A percentile compares a stretch with the other conserved stretches of the same genome.
phyloP scores from a whole-genome alignment of 192 early-diverging fungal species.

The Backusella psychrophila region DNA sequence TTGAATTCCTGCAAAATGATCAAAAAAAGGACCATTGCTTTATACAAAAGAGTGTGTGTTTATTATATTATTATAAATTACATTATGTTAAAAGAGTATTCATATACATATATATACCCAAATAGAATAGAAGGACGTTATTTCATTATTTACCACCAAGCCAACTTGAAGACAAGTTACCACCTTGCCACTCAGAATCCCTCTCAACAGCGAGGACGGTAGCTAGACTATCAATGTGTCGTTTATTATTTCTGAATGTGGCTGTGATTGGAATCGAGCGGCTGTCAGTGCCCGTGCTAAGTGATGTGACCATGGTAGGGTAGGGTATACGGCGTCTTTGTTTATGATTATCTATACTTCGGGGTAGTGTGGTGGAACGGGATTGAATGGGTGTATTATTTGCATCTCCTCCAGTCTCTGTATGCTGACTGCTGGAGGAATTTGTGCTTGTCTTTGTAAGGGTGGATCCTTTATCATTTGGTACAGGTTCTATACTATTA shows the following conservation, averaged over 20 bases:
- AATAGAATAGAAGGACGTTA: not conserved
- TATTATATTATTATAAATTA: too few relatives aligned
- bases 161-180: conserved; percentile 19
- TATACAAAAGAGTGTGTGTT: too few relatives aligned
- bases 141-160: conserved; percentile 9
- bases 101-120: not conserved
- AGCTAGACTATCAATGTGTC: not conserved
- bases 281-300: conserved; percentile 9
- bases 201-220: not conserved
- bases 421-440: not conserved
- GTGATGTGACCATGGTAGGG: not conserved
- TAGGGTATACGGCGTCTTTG: not conserved
- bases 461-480: not conserved
- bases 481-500: not conserved
- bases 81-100: not conserved
- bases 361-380: not conserved
- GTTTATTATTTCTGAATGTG: not conserved
- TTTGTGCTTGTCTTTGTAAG: not conserved
- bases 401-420: not conserved
- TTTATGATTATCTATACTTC: not conserved
- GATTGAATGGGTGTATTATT: not conserved
- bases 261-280: not conserved
- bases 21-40: too few relatives aligned
- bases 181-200: conserved; percentile 10
- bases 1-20: too few relatives aligned